These are phyloP conservation scores for Canavalia ensiformis DNA, from an alignment of 306 rosid species.

Conservation along the genomic window DNA sequence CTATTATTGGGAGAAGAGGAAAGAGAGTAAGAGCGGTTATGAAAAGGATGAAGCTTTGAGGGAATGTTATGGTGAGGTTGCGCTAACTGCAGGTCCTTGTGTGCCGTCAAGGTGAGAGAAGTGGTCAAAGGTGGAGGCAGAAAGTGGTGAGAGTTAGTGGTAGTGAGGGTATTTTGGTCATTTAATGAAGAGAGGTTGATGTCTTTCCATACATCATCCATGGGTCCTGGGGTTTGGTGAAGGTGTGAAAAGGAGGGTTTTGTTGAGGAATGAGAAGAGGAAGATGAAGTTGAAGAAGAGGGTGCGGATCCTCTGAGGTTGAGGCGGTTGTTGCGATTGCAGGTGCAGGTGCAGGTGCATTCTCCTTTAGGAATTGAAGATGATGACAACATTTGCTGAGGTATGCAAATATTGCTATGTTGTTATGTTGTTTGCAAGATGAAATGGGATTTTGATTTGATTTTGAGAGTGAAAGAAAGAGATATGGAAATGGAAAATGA, in stretches of 20 bases:
- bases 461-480: too few relatives aligned
- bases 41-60: conserved; percentile 37
- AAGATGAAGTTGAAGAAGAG: background rate
- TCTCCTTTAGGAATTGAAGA: too few relatives aligned
- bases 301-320: background rate
- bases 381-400: too few relatives aligned
- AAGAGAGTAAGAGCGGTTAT: conserved; percentile 16
- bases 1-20: conserved; percentile 47
- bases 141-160: conserved; percentile 53
- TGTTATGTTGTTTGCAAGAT: too few relatives aligned
- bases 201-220: conserved; percentile 60
- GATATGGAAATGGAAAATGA: too few relatives aligned
- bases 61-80: background rate
- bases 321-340: background rate
- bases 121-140: conserved; percentile 55
- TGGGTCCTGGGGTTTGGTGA: background rate
- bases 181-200: conserved; percentile 56
- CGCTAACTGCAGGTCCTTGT: background rate
- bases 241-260: background rate
- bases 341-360: background rate
- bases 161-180: background rate
- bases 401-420: too few relatives aligned
- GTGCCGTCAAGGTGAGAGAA: conserved; percentile 43
- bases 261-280: background rate
- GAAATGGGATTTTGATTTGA: too few relatives aligned